These are phyloP conservation scores for Nicotiana undulata DNA, from an alignment of 257 asterid species.

Conservation along the genomic window DNA sequence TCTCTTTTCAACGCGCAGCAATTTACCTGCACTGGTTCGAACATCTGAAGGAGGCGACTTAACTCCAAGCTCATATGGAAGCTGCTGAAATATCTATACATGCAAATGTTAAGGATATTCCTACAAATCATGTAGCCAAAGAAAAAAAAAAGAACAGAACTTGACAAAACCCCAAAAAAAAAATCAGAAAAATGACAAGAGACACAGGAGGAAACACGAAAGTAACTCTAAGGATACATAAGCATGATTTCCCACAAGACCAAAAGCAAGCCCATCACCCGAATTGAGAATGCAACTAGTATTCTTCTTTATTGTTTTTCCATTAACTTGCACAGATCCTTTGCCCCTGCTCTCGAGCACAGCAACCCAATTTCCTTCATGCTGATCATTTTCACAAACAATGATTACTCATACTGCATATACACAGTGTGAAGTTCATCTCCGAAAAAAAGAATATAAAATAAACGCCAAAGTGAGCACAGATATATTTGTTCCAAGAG, in stretches of 20 bases:
- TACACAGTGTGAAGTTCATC: constrained; percentile 14
- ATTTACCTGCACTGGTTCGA: constrained; percentile 49
- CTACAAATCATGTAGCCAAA: neutral
- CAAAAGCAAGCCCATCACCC: constrained; percentile 86
- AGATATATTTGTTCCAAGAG: neutral
- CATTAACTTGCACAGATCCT: constrained; percentile 76
- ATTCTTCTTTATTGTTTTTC: constrained; percentile 58
- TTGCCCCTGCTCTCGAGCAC: constrained; percentile 72
- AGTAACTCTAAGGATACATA: constrained; percentile 58
- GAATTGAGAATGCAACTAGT: constrained; percentile 50
- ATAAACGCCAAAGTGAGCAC: neutral
- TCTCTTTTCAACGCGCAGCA: constrained; percentile 48
- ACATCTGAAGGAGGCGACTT: constrained; percentile 68
- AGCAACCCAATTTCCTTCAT: constrained; percentile 53
- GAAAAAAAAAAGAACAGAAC: constrained; percentile 4
- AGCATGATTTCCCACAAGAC: constrained; percentile 62
- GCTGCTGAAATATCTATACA: constrained; percentile 67
- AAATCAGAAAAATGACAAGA: neutral
- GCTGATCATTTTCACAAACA: constrained; percentile 41
- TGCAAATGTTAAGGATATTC: constrained; percentile 36
- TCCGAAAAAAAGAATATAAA: constrained; percentile 9
- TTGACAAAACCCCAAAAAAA: neutral
- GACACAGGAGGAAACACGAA: neutral
- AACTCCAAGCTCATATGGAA: constrained; percentile 44
- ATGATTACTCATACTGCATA: constrained; percentile 16